These are phyloP conservation scores for Tilletia setariae DNA, from an alignment of 1,284 basidiomycete genomes.

Conservation along the genomic window DNA sequence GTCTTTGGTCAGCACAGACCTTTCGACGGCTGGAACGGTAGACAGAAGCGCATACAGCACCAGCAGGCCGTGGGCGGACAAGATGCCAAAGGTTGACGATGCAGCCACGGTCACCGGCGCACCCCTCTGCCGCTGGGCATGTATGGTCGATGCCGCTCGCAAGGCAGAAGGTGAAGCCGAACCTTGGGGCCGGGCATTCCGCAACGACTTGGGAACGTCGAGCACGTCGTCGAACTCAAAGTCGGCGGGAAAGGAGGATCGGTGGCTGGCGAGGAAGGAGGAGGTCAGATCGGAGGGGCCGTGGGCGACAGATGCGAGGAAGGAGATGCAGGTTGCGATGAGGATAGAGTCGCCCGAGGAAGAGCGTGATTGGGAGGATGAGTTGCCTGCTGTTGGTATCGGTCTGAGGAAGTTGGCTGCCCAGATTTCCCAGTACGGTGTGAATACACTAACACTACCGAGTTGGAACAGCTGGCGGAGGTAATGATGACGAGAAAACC, in stretches of 20 bases:
- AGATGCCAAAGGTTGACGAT: constrained; percentile 31
- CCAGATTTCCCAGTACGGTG: constrained; percentile 53
- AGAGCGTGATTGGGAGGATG: constrained; percentile 17
- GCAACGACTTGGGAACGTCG: constrained; percentile 35
- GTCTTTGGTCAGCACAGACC: constrained; percentile 14
- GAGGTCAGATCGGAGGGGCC: constrained; percentile 18
- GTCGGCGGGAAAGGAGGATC: constrained; percentile 19
- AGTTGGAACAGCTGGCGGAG: background rate
- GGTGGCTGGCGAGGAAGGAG: constrained; percentile 13
- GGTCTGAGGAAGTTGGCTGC: constrained; percentile 38
- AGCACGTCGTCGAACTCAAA: constrained; percentile 17
- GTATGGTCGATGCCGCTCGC: constrained; percentile 20
- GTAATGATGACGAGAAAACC: no score
- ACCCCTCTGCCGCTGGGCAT: constrained; percentile 20
- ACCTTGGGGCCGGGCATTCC: constrained; percentile 28
- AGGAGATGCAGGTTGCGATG: constrained; percentile 37
- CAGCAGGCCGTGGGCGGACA: constrained; percentile 38
- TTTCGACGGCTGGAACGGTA: constrained; percentile 26
- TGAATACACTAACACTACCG: constrained; percentile 44
- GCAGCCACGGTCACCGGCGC: constrained; percentile 20
- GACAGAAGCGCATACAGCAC: constrained; percentile 39
- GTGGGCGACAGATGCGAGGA: constrained; percentile 29
- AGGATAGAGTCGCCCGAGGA: constrained; percentile 40
- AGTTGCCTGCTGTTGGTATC: constrained; percentile 8
- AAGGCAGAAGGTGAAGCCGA: constrained; percentile 29